Conservation (phyloP, 2,329 filamentous ascomycete species). For the Hypoxylon rubiginosum region DNA sequence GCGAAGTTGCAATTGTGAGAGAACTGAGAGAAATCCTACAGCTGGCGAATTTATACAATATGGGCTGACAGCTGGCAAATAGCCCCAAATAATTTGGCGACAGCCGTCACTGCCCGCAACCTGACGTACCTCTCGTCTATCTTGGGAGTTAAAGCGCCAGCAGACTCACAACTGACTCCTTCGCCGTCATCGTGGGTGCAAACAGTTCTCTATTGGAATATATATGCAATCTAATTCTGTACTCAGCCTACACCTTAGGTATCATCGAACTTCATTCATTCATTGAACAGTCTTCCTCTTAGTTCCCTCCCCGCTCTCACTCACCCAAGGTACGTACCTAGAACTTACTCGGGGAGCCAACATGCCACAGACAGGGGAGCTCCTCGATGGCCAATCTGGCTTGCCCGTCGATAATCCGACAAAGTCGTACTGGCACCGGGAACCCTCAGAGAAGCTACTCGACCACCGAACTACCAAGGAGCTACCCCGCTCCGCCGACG, state of each 20-base stretch:
- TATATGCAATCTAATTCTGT: no score
- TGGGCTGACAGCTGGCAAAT: not conserved
- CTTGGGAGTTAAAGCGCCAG: not conserved
- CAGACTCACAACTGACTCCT: not conserved
- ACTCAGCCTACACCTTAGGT: not conserved
- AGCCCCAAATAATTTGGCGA: not conserved
- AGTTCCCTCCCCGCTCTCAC: not conserved
- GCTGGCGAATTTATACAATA: not conserved
- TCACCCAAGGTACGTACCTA: not conserved
- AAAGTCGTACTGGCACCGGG: conserved; percentile 79
- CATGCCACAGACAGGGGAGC: conserved; percentile 36
- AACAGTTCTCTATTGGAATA: no score
- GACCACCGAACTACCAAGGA: conserved; percentile 76
- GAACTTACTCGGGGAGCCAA: not conserved
- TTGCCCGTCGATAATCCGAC: conserved; percentile 74
- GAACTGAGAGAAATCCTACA: not conserved
- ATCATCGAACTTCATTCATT: no score
- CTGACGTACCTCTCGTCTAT: not conserved
- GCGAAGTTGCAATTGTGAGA: no score
- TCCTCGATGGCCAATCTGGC: conserved; percentile 57
- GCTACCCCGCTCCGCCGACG: conserved; percentile 73
- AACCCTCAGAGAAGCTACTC: conserved; percentile 73
- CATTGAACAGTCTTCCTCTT: not conserved
- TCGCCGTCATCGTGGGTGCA: no score
- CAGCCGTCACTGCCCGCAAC: not conserved